phyloP scores from a whole-genome alignment of 139 green algal species.

The Auxenochlorella pyrenoidosa region DNA sequence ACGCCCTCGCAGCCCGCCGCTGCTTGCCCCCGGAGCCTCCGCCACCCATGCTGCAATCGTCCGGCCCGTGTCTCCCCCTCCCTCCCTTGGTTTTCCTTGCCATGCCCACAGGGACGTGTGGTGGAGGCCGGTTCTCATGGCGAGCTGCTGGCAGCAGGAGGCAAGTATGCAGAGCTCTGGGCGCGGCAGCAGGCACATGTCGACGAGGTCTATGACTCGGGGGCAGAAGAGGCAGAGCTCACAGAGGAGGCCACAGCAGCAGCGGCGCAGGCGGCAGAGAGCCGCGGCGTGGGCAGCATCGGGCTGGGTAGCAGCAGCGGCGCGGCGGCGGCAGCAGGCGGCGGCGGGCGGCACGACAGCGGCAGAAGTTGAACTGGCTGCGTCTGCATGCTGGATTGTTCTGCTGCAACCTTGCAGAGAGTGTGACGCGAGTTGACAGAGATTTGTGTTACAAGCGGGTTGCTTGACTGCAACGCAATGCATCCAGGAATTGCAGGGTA shows the following conservation, averaged over 20 bases:
- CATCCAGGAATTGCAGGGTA: too few relatives aligned
- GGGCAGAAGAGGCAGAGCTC: neutral
- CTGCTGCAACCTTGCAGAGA: too few relatives aligned
- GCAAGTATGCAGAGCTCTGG: conserved; percentile 86
- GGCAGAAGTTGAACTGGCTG: neutral
- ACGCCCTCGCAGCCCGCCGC: too few relatives aligned
- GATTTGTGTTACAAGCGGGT: too few relatives aligned
- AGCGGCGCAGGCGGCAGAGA: neutral
- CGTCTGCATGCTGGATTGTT: too few relatives aligned
- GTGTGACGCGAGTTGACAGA: too few relatives aligned
- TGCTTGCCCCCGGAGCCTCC: too few relatives aligned
- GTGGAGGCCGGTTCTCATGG: conserved; percentile 85
- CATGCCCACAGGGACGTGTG: conserved; percentile 62
- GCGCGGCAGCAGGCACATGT: conserved; percentile 52
- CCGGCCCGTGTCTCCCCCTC: too few relatives aligned
- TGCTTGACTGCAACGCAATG: too few relatives aligned
- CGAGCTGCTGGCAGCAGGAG: conserved; percentile 73
- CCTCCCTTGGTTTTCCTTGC: neutral
- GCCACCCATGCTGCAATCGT: neutral
- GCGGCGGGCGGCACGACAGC: neutral
- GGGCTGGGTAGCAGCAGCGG: neutral
- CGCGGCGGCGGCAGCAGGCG: neutral
- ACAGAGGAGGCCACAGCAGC: neutral
- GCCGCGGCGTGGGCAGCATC: neutral
- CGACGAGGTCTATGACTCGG: conserved; percentile 58